Conservation (phyloP, 1,139 yeast species). For the Taphrina sp. region DNA sequence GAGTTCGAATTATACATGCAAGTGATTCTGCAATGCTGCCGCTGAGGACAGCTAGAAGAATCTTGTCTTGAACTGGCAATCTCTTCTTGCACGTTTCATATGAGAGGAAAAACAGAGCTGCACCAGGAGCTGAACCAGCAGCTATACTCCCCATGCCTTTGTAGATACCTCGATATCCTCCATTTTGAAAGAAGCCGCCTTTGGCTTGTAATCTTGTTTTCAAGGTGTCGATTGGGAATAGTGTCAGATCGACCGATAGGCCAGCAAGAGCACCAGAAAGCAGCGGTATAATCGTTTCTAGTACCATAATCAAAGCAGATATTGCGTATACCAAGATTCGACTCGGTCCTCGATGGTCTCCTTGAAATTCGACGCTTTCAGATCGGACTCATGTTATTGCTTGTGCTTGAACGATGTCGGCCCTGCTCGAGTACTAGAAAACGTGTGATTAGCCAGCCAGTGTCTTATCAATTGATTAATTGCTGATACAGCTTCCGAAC, state of each 20-base stretch:
- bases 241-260: constrained; percentile 86
- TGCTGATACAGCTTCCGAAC: too few relatives aligned
- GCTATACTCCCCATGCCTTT: constrained; percentile 91
- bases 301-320: background rate
- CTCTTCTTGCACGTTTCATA: constrained; percentile 57
- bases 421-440: too few relatives aligned
- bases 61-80: background rate
- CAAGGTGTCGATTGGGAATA: constrained; percentile 93
- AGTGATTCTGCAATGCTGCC: constrained; percentile 89
- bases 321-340: background rate
- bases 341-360: background rate
- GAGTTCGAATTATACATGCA: constrained; percentile 91
- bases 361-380: background rate
- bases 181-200: constrained; percentile 89
- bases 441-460: too few relatives aligned
- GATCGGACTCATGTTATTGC: background rate
- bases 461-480: too few relatives aligned
- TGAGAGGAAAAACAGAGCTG: constrained; percentile 82
- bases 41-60: constrained; percentile 45
- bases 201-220: constrained; percentile 92
- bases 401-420: background rate
- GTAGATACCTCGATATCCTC: constrained; percentile 89
- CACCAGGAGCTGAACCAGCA: constrained; percentile 86
- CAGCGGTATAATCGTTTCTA: constrained; percentile 14
- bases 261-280: constrained; percentile 85